Percentiles rank a stretch among this genome's conserved stretches.
phyloP scores from a whole-genome alignment of 2,329 filamentous ascomycete genomes.

The Thielaviopsis euricoi region DNA sequence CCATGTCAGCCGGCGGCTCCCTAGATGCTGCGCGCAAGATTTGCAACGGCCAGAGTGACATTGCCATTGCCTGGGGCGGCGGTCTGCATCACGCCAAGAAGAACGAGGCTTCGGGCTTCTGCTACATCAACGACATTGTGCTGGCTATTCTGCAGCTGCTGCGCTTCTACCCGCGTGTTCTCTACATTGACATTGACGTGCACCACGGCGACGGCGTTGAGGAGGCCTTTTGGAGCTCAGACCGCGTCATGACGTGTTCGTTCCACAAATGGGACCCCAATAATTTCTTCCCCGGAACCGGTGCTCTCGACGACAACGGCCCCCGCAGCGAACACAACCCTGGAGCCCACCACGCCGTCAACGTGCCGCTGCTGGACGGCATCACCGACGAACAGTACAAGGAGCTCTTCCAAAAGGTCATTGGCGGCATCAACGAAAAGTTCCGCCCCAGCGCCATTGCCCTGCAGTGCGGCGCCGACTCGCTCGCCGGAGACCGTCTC shows the following conservation, averaged over 20 bases:
- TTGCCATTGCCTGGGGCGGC: constrained; percentile 95
- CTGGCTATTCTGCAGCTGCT: constrained; percentile 81
- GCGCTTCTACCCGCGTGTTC: constrained; percentile 62
- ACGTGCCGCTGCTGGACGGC: constrained; percentile 78
- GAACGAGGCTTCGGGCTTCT: constrained; percentile 85
- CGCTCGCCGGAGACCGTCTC: constrained; percentile 78
- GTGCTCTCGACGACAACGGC: constrained; percentile 71
- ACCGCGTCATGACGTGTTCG: constrained; percentile 80
- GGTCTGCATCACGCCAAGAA: constrained; percentile 95
- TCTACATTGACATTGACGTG: constrained; percentile 91
- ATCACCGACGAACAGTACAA: constrained; percentile 85
- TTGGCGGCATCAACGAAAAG: constrained; percentile 59
- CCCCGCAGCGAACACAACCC: constrained; percentile 69
- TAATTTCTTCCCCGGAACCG: constrained; percentile 80
- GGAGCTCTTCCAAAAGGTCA: constrained; percentile 66
- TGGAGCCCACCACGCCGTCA: constrained; percentile 77
- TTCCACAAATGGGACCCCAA: constrained; percentile 89
- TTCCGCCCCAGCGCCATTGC: constrained; percentile 88
- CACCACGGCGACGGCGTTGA: constrained; percentile 86
- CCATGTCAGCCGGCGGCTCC: constrained; percentile 78
- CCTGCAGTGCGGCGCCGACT: constrained; percentile 90
- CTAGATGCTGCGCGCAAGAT: constrained; percentile 85
- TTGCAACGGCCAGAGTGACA: constrained; percentile 72
- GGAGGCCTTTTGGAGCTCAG: constrained; percentile 78
- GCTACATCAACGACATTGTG: constrained; percentile 98